Base-by-base conservation (phyloP, 768 basidiomycete genomes). In the Fomitopsis serialis region DNA sequence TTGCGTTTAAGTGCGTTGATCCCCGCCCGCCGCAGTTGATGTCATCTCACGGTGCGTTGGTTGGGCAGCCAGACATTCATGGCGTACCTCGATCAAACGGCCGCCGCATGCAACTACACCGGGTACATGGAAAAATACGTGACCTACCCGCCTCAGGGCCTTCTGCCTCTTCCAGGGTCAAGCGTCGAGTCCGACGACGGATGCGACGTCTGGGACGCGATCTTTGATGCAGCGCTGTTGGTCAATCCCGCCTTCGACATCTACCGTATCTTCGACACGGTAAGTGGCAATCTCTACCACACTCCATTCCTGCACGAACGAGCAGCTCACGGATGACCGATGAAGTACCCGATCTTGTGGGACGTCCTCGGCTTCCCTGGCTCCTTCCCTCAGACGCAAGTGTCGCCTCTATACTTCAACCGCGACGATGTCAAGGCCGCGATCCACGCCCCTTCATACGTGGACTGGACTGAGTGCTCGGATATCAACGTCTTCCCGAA, bases 321-420 rank as follows among this genome's bases (percentile, higher is more conserved):
- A 22, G 9, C 3, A 19, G 29, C 19, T 49, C 32, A 37, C 19
- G 21, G 10, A 12, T 23, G 4, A 37, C 21, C 25, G 29, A 37
- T 23, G 11, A 42, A 74, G 58, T 87, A 72, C 67, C 88, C 87
- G 0, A 74, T 85, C 40, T 70, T 85, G 12, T 89, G 85, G 87
- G 87, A 89, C 55, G 86, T 89, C 5, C 82, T 89, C 27, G 87
- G 87, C n/a, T 89, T 85, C 76, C 87, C 87, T 2, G 83, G 82
- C 9, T 78, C 82, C 0, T 57, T 62, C 43, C 34, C 43, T 2
- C 72, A 87, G 27, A 60, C 62, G 4, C 86, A 87, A 59, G 50
- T 71, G 3, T 63, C 78, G 0, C 87, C 86, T 1, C 52, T 89
- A 37, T 90, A 89, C 68, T 90, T 90, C 62, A 76, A 88, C 67